phyloP scores from a whole-genome alignment of 805 yeast genomes.

The Lachancea kluyveri region DNA sequence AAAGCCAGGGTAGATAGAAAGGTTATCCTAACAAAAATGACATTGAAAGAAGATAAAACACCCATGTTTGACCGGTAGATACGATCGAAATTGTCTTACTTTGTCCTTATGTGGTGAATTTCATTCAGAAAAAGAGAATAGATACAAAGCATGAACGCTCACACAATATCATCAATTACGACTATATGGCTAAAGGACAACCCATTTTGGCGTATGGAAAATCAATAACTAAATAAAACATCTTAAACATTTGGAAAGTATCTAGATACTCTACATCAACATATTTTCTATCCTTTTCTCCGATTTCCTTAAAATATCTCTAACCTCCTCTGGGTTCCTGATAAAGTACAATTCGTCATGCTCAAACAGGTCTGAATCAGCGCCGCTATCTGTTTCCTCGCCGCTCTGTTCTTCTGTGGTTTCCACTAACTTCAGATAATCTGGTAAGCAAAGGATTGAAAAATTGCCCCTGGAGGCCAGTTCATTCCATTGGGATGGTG shows the following conservation, averaged over 20 bases:
- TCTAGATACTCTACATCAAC: too few species aligned
- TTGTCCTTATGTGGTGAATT: not conserved
- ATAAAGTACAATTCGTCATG: constrained; percentile 16
- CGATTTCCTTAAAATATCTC: constrained; percentile 10
- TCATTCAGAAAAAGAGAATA: not conserved
- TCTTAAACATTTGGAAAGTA: too few species aligned
- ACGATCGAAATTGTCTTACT: too few species aligned
- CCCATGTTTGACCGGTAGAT: too few species aligned
- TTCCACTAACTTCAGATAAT: constrained; percentile 9
- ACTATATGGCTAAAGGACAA: too few species aligned
- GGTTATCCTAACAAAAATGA: constrained; percentile 42
- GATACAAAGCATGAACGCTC: not conserved
- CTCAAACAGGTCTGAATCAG: constrained; percentile 6
- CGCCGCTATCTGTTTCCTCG: constrained; percentile 6
- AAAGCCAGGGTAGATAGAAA: constrained; percentile 40
- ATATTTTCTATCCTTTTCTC: constrained; percentile 18
- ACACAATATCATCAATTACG: not conserved
- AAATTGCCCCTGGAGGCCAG: constrained; percentile 13
- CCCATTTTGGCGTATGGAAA: too few species aligned
- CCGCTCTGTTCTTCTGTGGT: constrained; percentile 13
- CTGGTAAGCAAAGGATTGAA: constrained; percentile 21
- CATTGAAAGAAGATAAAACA: constrained; percentile 43
- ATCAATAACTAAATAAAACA: too few species aligned
- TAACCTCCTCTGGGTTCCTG: constrained; percentile 14
- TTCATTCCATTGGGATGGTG: constrained; percentile 11